Conservation (phyloP, 257 asterid species). For the Capsicum baccatum region DNA sequence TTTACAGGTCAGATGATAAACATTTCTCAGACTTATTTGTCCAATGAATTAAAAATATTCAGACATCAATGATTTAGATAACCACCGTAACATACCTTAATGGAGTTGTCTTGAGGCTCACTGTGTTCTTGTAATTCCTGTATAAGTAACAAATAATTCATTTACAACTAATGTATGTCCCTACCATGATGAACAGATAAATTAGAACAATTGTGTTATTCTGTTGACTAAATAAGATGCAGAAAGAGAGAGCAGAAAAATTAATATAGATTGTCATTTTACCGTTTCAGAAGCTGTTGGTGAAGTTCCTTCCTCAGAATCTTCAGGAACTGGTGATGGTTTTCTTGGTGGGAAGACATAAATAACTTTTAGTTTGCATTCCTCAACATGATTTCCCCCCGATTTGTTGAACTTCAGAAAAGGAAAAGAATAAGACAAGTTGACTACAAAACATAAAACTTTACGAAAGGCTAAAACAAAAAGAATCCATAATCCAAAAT, state of each 20-base stretch:
- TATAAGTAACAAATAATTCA: constrained; percentile 19
- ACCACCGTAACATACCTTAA: constrained; percentile 22
- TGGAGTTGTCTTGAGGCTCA: constrained; percentile 24
- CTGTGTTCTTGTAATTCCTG: constrained; percentile 24
- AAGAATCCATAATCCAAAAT: not conserved
- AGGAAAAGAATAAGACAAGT: constrained; percentile 26
- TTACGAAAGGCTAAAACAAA: not conserved
- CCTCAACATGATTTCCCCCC: constrained; percentile 63
- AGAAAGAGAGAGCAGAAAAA: constrained; percentile 36
- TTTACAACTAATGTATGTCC: constrained; percentile 27
- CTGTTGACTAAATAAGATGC: not conserved
- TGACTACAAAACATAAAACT: not conserved
- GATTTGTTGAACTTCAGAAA: constrained; percentile 63
- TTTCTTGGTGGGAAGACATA: constrained; percentile 74
- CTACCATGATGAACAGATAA: constrained; percentile 21
- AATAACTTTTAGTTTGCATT: constrained; percentile 72
- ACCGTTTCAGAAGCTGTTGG: constrained; percentile 60
- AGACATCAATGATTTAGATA: not conserved
- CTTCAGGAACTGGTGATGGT: constrained; percentile 81
- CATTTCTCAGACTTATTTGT: not conserved
- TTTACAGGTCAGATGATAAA: constrained; percentile 16
- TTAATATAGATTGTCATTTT: constrained; percentile 57
- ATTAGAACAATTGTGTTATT: not conserved
- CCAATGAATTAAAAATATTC: not conserved
- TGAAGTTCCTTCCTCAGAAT: constrained; percentile 73